phyloP scores from a whole-genome alignment of 225 moss, liverwort and hornwort species.

The Thuidium tamariscinum region DNA sequence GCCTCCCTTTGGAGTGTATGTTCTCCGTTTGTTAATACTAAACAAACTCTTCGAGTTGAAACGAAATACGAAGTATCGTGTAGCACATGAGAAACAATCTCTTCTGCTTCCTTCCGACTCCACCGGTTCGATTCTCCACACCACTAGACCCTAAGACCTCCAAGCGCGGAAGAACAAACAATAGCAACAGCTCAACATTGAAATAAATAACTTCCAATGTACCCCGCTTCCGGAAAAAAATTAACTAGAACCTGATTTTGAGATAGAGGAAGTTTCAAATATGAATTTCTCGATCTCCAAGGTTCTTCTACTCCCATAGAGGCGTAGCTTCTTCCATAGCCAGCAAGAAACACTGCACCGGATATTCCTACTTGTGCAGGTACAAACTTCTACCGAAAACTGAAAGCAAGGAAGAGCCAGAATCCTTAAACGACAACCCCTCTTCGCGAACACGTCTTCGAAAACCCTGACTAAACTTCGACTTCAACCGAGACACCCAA shows the following conservation, averaged over 20 bases:
- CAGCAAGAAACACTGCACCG: neutral
- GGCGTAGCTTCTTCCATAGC: neutral
- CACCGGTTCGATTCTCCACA: neutral
- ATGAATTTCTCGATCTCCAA: neutral
- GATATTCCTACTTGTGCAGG: neutral
- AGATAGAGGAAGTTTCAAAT: neutral
- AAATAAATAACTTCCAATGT: neutral
- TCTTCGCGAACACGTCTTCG: neutral
- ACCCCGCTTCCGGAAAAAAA: neutral
- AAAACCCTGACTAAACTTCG: neutral
- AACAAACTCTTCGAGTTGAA: neutral
- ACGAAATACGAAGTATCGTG: neutral
- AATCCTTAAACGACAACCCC: neutral
- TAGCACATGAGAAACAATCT: neutral
- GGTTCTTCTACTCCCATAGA: neutral
- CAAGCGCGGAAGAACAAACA: neutral
- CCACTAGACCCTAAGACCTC: neutral
- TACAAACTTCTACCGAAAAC: neutral
- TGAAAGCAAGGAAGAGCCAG: neutral
- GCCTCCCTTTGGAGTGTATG: neutral
- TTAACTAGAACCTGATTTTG: neutral
- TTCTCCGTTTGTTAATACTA: too few species aligned
- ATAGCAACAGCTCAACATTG: neutral
- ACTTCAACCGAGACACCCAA: neutral
- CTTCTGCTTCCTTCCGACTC: neutral